These are phyloP conservation scores for Cladophialophora chaetospira DNA, from an alignment of 2,329 filamentous ascomycete species.

Conservation along the genomic window DNA sequence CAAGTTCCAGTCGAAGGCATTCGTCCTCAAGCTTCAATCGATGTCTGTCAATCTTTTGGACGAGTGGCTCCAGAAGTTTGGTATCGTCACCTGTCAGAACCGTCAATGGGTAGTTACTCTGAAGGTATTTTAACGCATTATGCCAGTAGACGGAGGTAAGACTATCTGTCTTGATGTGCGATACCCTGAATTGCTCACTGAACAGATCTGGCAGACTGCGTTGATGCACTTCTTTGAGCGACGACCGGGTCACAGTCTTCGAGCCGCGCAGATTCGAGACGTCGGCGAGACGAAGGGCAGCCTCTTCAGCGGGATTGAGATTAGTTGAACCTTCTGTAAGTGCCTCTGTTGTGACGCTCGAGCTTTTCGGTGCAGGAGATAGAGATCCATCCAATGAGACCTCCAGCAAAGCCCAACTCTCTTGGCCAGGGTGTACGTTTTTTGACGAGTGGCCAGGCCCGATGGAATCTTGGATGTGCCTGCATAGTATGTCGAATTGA, in stretches of 20 bases:
- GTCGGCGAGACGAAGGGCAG: conserved; percentile 28
- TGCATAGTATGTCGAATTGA: conserved; percentile 28
- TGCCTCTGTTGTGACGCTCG: no score
- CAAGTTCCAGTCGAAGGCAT: conserved; percentile 24
- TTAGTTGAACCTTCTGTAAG: conserved; percentile 8
- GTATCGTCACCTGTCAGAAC: conserved; percentile 62
- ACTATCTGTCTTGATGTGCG: conserved; percentile 27
- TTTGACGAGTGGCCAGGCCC: conserved; percentile 32
- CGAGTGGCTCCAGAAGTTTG: conserved; percentile 73
- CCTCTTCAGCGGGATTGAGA: conserved; percentile 25
- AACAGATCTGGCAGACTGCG: conserved; percentile 24
- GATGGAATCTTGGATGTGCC: conserved; percentile 27
- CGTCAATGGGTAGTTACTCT: conserved; percentile 60
- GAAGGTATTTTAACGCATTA: conserved; percentile 75
- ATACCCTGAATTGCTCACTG: conserved; percentile 15
- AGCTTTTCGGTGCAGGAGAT: not conserved
- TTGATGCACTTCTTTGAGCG: not conserved
- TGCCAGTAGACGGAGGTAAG: conserved; percentile 59
- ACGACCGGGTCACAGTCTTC: not conserved
- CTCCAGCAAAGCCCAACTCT: conserved; percentile 27
- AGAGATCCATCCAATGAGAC: conserved; percentile 19
- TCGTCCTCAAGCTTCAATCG: conserved; percentile 54
- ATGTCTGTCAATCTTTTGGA: conserved; percentile 69
- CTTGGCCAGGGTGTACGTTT: conserved; percentile 29
- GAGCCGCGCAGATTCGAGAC: not conserved